Conservation (phyloP, 1,139 yeast genomes). For the Yamadazyma triangularis region DNA sequence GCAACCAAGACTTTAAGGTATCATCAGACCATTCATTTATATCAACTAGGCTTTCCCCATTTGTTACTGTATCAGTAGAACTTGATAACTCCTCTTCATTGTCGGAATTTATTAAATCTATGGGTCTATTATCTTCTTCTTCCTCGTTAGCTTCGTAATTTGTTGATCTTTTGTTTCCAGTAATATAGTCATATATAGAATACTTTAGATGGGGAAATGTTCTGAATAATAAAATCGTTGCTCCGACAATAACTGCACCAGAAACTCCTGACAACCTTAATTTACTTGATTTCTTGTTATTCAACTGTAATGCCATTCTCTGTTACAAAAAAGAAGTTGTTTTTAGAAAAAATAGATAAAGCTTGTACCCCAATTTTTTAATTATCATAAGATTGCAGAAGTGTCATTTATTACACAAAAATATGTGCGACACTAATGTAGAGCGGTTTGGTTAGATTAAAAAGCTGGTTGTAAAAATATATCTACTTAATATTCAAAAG, state of each 20-base stretch:
- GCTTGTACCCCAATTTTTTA: not conserved
- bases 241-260: conserved; percentile 41
- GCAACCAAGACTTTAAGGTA: conserved; percentile 34
- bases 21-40: conserved; percentile 36
- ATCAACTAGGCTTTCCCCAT: conserved; percentile 20
- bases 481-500: too few species aligned
- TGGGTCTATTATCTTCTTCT: conserved; percentile 17
- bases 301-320: conserved; percentile 8
- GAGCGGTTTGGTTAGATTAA: too few species aligned
- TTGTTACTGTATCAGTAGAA: not conserved
- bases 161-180: conserved; percentile 10
- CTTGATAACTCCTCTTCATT: not conserved
- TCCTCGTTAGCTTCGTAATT: conserved; percentile 13
- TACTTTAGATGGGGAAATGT: conserved; percentile 50
- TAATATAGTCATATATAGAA: conserved; percentile 19
- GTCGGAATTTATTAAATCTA: conserved; percentile 14
- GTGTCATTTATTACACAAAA: too few species aligned
- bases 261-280: conserved; percentile 14
- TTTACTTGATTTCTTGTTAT: conserved; percentile 3
- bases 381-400: not conserved
- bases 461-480: too few species aligned
- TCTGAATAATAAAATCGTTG: conserved; percentile 39
- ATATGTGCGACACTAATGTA: too few species aligned
- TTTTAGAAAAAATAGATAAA: not conserved
- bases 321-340: not conserved